These are phyloP conservation scores for Eucommia ulmoides DNA, from an alignment of 257 asterid genomes.

Conservation along the genomic window DNA sequence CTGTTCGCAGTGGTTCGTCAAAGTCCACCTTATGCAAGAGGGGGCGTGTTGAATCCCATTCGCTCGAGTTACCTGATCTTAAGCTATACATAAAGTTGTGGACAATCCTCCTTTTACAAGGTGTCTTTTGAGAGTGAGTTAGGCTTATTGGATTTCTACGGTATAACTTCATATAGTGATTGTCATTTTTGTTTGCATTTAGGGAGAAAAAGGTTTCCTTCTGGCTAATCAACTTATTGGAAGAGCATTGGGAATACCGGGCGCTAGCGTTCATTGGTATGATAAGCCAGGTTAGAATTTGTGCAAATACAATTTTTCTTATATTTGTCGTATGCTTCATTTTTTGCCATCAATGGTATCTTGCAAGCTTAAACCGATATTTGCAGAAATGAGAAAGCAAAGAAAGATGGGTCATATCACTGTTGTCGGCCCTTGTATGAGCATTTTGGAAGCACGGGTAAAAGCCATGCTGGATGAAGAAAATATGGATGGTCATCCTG, in stretches of 20 bases:
- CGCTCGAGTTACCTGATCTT: too few species aligned
- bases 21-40: too few species aligned
- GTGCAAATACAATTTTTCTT: too few species aligned
- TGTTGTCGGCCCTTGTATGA: constrained; percentile 74
- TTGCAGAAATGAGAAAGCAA: constrained; percentile 81
- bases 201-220: constrained; percentile 81
- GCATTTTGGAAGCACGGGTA: constrained; percentile 60
- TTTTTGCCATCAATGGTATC: too few species aligned
- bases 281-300: constrained; percentile 83
- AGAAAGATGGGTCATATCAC: constrained; percentile 99
- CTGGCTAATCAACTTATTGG: constrained; percentile 60
- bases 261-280: constrained; percentile 95
- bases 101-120: too few species aligned
- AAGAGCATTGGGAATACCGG: constrained; percentile 63
- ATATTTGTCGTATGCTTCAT: background rate
- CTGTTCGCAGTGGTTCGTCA: too few species aligned
- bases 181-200: constrained; percentile 5
- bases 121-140: too few species aligned
- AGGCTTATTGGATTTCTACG: too few species aligned
- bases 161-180: too few species aligned
- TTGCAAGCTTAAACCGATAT: background rate
- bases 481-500: constrained; percentile 24
- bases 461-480: constrained; percentile 47
- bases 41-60: too few species aligned
- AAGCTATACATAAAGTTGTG: too few species aligned